These are phyloP conservation scores for Aspergillus arachidicola DNA, from an alignment of 2,329 filamentous ascomycete genomes.

Conservation along the genomic window DNA sequence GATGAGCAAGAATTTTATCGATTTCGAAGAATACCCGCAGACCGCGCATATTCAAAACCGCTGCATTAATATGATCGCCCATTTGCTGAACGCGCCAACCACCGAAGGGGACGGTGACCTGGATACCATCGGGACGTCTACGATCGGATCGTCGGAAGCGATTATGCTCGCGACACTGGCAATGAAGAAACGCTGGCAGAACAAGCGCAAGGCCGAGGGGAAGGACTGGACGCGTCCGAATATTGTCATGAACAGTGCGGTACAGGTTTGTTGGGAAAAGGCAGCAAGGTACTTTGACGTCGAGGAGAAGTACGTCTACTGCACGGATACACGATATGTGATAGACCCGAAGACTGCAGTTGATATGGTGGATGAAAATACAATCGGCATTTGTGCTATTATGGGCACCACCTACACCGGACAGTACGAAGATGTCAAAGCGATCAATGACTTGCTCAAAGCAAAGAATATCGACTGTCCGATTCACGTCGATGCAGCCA, in stretches of 20 bases:
- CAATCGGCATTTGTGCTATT: constrained; percentile 75
- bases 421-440: constrained; percentile 72
- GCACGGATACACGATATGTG: constrained; percentile 65
- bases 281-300: constrained; percentile 76
- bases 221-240: constrained; percentile 68
- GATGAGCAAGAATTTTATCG: constrained; percentile 71
- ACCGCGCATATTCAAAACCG: constrained; percentile 65
- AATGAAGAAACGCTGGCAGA: constrained; percentile 76
- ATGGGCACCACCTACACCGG: constrained; percentile 73
- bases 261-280: constrained; percentile 73
- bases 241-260: constrained; percentile 74
- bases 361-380: constrained; percentile 73
- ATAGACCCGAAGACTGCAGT: constrained; percentile 66
- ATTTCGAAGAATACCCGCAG: constrained; percentile 67
- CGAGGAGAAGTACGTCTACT: constrained; percentile 49
- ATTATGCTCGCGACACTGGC: constrained; percentile 71
- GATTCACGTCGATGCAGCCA: constrained; percentile 55
- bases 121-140: constrained; percentile 68
- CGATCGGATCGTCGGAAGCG: constrained; percentile 71
- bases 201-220: constrained; percentile 60
- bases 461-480: constrained; percentile 48
- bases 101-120: constrained; percentile 43
- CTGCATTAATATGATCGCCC: constrained; percentile 68
- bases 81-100: constrained; percentile 65
- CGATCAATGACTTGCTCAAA: constrained; percentile 67